phyloP scores from a whole-genome alignment of 208 protist species.

The Jaenimonas drosophilae region DNA sequence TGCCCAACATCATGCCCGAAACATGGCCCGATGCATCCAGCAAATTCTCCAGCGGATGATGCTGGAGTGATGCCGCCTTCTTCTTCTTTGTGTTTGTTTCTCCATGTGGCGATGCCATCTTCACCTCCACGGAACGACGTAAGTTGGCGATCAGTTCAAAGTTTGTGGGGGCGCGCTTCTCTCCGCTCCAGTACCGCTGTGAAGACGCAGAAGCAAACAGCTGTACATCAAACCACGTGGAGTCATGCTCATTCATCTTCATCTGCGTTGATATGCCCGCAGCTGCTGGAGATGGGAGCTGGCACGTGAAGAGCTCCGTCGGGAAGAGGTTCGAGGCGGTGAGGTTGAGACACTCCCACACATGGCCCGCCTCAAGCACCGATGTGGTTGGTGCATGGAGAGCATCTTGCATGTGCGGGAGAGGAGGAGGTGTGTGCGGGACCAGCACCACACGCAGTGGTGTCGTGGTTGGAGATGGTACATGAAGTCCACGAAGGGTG shows the following conservation, averaged over 20 bases:
- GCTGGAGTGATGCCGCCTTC: neutral
- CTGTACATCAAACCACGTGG: constrained; percentile 22
- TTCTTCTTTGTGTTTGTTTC: constrained; percentile 1
- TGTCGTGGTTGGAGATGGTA: constrained; percentile 12
- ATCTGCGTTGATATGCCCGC: neutral
- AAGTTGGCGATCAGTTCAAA: constrained; percentile 17
- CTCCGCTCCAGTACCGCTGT: neutral
- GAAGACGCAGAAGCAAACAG: constrained; percentile 2
- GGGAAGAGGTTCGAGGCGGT: constrained; percentile 40
- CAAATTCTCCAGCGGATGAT: constrained; percentile 34
- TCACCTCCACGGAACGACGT: constrained; percentile 38
- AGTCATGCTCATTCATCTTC: constrained; percentile 4
- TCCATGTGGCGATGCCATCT: constrained; percentile 11
- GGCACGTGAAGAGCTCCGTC: constrained; percentile 47
- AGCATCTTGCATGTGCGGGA: neutral
- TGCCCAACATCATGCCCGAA: constrained; percentile 71
- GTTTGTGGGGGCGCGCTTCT: too few relatives aligned
- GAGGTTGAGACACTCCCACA: constrained; percentile 23
- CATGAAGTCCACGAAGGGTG: constrained; percentile 35
- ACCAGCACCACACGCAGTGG: constrained; percentile 2
- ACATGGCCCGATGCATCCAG: constrained; percentile 32
- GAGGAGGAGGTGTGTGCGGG: neutral
- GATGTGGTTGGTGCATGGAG: too few relatives aligned
- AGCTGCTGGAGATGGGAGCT: constrained; percentile 21
- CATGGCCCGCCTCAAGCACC: too few relatives aligned